Base-by-base conservation (phyloP, 805 yeast species). In the Ogataea nitratoaversa region DNA sequence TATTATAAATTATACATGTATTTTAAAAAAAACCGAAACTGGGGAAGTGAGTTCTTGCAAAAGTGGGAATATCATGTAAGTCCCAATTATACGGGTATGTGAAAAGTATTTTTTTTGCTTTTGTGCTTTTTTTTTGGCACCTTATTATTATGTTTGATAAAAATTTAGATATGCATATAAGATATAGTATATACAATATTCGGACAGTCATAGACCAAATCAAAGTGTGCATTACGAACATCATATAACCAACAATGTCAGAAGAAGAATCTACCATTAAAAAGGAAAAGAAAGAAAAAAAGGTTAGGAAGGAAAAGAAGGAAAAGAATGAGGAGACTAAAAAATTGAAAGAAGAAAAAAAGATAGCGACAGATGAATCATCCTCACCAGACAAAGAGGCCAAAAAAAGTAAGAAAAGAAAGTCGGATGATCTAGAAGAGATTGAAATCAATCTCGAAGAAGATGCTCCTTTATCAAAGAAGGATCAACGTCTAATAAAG, bases 391-490 rank as follows among this genome's bases (percentile, higher is more conserved):
- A 5, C 14, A 16, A 14, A 16, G 31, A 28, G 16, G 9, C 38
- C n/a, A 34, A 30, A 19, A 38, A 38, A 33, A 25, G 37, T 13
- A 45, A 32, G 42, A 56, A 45, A 42, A 47, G 55, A 47, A 66
- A 65, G 33, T 70, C 67, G 14, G 72, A 68, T 47, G 63, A 63
- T 5, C 46, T 63, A 11, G 78, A 72, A 30, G 87, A 82, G 55
- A 71, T 84, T 37, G 85, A 79, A 49, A 83, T 84, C 44, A 84
- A 84, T 55, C 65, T 84, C 39, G 65, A 68, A 19, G 84, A 79
- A 35, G 79, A 87, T 5, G 76, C 84, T 12, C 97, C 99, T 1
- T 68, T 90, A 36, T 89, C 96, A 11, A 90, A 87, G 62, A 91
- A 93, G 62, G 96, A 91, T 63, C 83, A 84, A 54, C 83, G 98